Evolutionary conservation across 306 rosid species (phyloP).

Genomic region (Cicer pinnatifidum): DNA sequence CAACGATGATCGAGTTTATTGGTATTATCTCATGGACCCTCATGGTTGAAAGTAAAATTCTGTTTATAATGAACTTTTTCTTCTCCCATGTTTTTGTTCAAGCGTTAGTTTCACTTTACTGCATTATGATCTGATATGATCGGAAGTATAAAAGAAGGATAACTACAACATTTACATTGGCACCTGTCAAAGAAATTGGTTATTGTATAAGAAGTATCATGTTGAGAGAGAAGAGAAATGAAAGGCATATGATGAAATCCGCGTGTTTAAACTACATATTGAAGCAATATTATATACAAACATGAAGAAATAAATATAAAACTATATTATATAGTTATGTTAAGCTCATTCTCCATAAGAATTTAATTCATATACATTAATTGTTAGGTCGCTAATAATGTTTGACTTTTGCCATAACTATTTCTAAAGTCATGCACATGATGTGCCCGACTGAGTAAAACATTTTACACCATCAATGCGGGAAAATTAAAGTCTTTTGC

Average conservation of each 20-base stretch:
- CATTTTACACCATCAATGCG: too few species aligned
- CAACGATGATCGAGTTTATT: conserved; percentile 68
- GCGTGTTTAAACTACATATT: not conserved
- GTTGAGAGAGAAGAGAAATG: not conserved
- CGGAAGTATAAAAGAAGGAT: not conserved
- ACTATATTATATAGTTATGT: too few species aligned
- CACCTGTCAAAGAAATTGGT: conserved; percentile 2
- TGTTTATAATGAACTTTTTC: conserved; percentile 23
- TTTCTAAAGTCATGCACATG: too few species aligned
- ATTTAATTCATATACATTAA: too few species aligned
- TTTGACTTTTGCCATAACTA: too few species aligned
- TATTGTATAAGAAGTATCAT: not conserved
- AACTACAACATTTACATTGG: not conserved
- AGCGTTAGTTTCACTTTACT: conserved; percentile 20
- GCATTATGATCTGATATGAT: not conserved
- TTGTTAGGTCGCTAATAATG: too few species aligned
- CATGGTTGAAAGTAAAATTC: conserved; percentile 41
- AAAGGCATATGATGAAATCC: not conserved
- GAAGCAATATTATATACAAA: not conserved
- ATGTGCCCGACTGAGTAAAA: too few species aligned
- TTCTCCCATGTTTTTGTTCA: conserved; percentile 24
- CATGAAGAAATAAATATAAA: not conserved
- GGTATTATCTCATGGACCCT: conserved; percentile 54
- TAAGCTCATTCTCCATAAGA: too few species aligned
- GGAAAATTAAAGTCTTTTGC: not conserved